These are phyloP conservation scores for Pyrrhoderma noxium DNA, from an alignment of 1,284 basidiomycete genomes.

Conservation along the genomic window DNA sequence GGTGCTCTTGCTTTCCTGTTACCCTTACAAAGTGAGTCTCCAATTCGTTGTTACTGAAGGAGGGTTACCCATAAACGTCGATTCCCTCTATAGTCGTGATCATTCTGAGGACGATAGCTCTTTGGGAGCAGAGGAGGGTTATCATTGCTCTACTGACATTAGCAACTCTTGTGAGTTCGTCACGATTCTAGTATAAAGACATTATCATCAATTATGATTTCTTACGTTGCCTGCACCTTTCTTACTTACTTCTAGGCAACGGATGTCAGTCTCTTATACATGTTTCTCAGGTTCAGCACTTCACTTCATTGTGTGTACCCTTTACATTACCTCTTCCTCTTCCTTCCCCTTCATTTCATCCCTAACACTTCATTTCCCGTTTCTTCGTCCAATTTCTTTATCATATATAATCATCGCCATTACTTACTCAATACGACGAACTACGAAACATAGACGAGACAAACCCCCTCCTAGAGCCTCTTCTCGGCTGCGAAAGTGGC, in stretches of 20 bases:
- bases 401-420: no score
- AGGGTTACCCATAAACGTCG: neutral
- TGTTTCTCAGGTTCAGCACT: constrained; percentile 1
- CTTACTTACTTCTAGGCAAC: neutral
- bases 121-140: constrained; percentile 10
- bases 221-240: neutral
- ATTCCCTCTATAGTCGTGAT: constrained; percentile 2
- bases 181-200: neutral
- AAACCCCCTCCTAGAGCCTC: neutral
- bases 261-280: neutral
- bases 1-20: constrained; percentile 10
- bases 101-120: constrained; percentile 13
- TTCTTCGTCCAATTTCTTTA: no score
- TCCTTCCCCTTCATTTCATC: neutral
- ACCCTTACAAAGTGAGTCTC: constrained; percentile 11
- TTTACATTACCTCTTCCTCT: neutral
- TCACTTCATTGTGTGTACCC: neutral
- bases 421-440: no score
- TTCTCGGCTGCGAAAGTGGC: constrained; percentile 13
- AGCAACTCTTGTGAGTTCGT: constrained; percentile 3
- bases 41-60: neutral
- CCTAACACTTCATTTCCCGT: neutral
- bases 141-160: constrained; percentile 4
- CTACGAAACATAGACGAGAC: neutral
- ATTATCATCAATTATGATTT: neutral